Conservation (phyloP, 306 rosid species). For the Acacia confusa region DNA sequence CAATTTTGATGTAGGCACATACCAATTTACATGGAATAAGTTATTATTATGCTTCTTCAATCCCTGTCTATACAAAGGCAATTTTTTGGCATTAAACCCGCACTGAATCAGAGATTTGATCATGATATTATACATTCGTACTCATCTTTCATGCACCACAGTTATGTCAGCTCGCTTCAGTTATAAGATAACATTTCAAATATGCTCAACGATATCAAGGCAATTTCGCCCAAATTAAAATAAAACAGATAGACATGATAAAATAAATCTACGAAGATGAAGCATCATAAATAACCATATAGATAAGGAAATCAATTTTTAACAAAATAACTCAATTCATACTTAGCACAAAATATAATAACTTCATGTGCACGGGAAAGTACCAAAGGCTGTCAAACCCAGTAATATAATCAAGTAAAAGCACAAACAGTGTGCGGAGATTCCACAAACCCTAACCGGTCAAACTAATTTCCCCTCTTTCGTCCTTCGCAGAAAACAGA, state of each 20-base stretch:
- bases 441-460: slow-evolving; percentile 23
- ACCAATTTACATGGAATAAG: slow-evolving; percentile 12
- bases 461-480: slow-evolving; percentile 25
- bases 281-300: not conserved
- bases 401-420: slow-evolving; percentile 2
- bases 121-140: not conserved
- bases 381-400: slow-evolving; percentile 10
- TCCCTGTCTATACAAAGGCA: slow-evolving; percentile 19
- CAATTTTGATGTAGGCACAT: not conserved
- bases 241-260: not conserved
- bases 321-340: not conserved
- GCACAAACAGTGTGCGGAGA: not conserved
- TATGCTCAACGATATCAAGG: not conserved
- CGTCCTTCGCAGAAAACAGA: slow-evolving; percentile 10
- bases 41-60: slow-evolving; percentile 16
- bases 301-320: not conserved
- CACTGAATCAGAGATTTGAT: not conserved
- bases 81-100: not conserved
- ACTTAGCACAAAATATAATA: not conserved
- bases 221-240: slow-evolving; percentile 5
- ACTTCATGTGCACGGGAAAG: not conserved
- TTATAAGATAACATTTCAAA: not conserved
- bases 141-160: slow-evolving; percentile 18
- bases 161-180: not conserved
- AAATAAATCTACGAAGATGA: not conserved